Conservation (phyloP, 2,329 filamentous ascomycete genomes). For the Cercospora sp. region DNA sequence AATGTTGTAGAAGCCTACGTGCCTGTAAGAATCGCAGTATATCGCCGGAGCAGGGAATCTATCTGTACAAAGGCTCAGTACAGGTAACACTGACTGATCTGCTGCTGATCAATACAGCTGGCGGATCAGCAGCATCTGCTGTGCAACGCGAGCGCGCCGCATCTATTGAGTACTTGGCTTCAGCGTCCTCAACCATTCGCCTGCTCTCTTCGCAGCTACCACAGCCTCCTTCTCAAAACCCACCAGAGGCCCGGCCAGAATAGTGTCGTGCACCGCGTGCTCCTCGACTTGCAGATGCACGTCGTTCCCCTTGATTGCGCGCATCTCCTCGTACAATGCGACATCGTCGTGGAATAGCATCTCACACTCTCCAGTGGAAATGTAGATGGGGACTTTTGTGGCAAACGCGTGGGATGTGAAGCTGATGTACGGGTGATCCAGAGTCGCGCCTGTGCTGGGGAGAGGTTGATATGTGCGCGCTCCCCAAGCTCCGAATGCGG, state of each 20-base stretch:
- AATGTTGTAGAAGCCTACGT: background rate
- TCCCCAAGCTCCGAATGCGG: conserved; percentile 48
- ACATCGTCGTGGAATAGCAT: conserved; percentile 45
- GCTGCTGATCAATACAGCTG: background rate
- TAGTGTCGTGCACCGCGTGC: conserved; percentile 50
- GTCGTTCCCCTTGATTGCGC: conserved; percentile 42
- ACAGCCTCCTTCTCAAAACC: conserved; percentile 47
- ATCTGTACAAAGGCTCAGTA: background rate
- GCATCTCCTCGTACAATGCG: conserved; percentile 43
- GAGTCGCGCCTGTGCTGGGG: conserved; percentile 25
- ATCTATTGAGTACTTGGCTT: background rate
- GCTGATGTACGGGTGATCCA: conserved; percentile 43
- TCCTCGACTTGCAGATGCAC: conserved; percentile 46
- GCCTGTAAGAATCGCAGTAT: background rate
- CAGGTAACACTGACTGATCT: background rate
- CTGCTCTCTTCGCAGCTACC: conserved; percentile 41
- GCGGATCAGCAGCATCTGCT: background rate
- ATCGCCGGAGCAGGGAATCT: background rate
- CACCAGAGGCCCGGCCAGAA: conserved; percentile 43
- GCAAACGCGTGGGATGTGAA: conserved; percentile 43
- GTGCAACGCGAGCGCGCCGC: background rate
- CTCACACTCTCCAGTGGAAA: conserved; percentile 46
- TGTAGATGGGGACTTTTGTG: conserved; percentile 44
- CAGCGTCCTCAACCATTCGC: conserved; percentile 34
- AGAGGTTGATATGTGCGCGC: conserved; percentile 38